These are phyloP conservation scores for Ostreobium quekettii DNA, from an alignment of 139 green algal genomes.

Conservation along the genomic window DNA sequence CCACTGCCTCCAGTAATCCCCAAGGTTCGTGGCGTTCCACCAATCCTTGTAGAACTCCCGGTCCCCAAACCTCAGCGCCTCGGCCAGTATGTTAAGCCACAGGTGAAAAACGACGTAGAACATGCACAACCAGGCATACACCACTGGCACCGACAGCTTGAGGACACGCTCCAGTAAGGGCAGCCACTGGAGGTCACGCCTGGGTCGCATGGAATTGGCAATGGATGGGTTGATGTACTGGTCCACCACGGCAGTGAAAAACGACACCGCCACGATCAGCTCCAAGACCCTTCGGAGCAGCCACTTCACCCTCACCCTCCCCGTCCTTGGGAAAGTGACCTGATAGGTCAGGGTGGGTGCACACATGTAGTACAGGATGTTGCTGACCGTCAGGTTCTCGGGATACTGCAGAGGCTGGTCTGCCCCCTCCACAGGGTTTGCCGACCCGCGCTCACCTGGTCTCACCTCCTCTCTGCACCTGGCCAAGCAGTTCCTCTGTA, in stretches of 20 bases:
- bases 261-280: conserved; percentile 36
- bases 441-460: conserved; percentile 46
- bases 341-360: conserved; percentile 61
- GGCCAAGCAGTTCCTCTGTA: no score
- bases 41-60: conserved; percentile 94
- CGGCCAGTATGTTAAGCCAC: conserved; percentile 83
- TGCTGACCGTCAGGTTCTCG: conserved; percentile 55
- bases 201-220: conserved; percentile 52
- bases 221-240: conserved; percentile 81
- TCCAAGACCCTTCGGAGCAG: conserved; percentile 37
- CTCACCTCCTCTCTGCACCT: conserved; percentile 22
- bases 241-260: conserved; percentile 56
- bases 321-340: conserved; percentile 41
- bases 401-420: conserved; percentile 47
- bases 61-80: conserved; percentile 83
- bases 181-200: conserved; percentile 42
- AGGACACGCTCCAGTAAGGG: conserved; percentile 76
- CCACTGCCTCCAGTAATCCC: conserved; percentile 88
- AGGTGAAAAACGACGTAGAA: conserved; percentile 82
- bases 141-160: conserved; percentile 81
- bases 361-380: conserved; percentile 68
- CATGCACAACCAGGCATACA: conserved; percentile 84
- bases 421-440: conserved; percentile 17
- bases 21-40: conserved; percentile 86
- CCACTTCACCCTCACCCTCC: conserved; percentile 37